A percentile compares a stretch with the other conserved stretches of the same genome.
phyloP scores from a whole-genome alignment of 495 filamentous ascomycete genomes.

The Usnea hakonensis region DNA sequence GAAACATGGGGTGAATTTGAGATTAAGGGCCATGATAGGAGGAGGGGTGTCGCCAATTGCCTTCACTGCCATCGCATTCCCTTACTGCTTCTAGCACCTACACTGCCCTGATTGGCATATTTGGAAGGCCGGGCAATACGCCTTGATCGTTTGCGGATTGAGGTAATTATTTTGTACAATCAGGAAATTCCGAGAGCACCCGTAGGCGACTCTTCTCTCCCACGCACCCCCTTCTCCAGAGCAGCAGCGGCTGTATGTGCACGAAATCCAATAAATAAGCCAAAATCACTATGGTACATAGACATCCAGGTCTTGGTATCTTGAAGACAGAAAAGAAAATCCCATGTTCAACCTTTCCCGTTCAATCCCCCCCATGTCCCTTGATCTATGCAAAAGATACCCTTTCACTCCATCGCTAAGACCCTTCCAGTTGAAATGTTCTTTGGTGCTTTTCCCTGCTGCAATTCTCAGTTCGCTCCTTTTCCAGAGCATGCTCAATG shows the following conservation, averaged over 20 bases:
- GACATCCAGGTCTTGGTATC: slow-evolving; percentile 10
- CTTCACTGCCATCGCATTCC: too few species aligned
- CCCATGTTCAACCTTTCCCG: slow-evolving; percentile 3
- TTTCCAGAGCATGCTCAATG: slow-evolving; percentile 8
- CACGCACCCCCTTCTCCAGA: too few species aligned
- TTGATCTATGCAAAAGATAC: slow-evolving; percentile 31
- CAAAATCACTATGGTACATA: slow-evolving; percentile 1
- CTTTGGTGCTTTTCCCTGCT: slow-evolving; percentile 11
- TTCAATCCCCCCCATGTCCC: slow-evolving; percentile 22
- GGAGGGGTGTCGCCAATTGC: background rate
- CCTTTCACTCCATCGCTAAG: slow-evolving; percentile 8
- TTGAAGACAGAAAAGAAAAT: slow-evolving; percentile 8
- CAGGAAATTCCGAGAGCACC: background rate
- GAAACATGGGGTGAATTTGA: too few species aligned
- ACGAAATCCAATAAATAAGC: background rate
- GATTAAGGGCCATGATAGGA: background rate
- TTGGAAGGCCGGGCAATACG: too few species aligned
- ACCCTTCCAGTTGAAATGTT: slow-evolving; percentile 8
- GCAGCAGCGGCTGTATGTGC: background rate
- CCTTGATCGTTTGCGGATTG: background rate
- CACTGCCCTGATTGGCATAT: too few species aligned
- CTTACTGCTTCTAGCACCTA: too few species aligned
- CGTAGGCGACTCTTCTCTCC: too few species aligned
- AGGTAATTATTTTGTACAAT: background rate
- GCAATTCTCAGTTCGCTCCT: slow-evolving; percentile 10